Evolutionary conservation across 225 moss, liverwort and hornwort genomes (phyloP).

Genomic region (Rhytidiadelphus loreus): DNA sequence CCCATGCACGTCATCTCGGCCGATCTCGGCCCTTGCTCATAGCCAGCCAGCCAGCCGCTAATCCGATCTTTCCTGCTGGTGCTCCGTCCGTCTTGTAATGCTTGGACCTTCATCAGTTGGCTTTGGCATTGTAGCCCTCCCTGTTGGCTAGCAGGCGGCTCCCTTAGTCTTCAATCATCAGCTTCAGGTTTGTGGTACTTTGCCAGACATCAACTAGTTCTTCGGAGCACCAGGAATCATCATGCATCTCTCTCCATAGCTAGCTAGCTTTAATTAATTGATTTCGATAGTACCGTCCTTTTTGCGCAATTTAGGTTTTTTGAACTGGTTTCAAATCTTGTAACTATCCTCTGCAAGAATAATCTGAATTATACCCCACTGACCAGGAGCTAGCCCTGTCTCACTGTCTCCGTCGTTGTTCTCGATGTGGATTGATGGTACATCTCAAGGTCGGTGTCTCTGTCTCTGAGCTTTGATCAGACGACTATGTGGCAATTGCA

Average conservation of each 20-base stretch:
- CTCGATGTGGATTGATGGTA: conserved; percentile 12
- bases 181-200: conserved; percentile 9
- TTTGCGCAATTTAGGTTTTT: conserved; percentile 7
- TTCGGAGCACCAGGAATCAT: not conserved
- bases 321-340: not conserved
- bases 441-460: conserved; percentile 9
- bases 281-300: not conserved
- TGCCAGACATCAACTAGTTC: not conserved
- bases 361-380: conserved; percentile 4
- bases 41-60: not conserved
- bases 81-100: not conserved
- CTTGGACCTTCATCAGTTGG: not conserved
- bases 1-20: conserved; percentile 69
- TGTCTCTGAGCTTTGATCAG: not conserved
- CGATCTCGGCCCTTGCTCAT: conserved; percentile 51
- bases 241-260: not conserved
- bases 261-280: not conserved
- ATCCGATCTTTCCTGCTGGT: not conserved
- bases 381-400: conserved; percentile 1
- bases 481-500: not conserved
- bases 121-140: not conserved
- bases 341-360: conserved; percentile 9
- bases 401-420: conserved; percentile 4
- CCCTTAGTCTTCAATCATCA: not conserved
- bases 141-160: not conserved